A percentile compares a stretch with the other conserved stretches of the same genome.
These are phyloP conservation scores for Dryadomyces quercivorus DNA, from an alignment of 2,329 filamentous ascomycete genomes.

Conservation along the genomic window DNA sequence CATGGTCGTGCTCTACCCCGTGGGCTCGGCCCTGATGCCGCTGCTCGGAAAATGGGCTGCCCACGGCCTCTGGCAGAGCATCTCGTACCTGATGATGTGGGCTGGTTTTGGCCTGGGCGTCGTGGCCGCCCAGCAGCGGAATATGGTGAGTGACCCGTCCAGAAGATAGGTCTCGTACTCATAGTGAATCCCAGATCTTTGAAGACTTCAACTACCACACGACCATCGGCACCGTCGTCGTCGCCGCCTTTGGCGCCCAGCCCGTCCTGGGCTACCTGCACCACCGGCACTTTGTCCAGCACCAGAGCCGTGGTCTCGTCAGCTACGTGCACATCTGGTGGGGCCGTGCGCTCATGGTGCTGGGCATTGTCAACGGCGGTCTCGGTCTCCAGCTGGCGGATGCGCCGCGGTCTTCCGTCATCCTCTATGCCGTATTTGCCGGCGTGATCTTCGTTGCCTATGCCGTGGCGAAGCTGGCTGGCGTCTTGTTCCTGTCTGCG, in stretches of 20 bases:
- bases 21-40: constrained; percentile 49
- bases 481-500: constrained; percentile 2
- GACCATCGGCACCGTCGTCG: constrained; percentile 41
- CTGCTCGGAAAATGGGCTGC: constrained; percentile 42
- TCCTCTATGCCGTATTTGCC: constrained; percentile 44
- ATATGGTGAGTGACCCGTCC: constrained; percentile 25
- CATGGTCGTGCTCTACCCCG: constrained; percentile 45
- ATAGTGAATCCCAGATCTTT: constrained; percentile 31
- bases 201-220: constrained; percentile 33
- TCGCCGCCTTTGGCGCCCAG: constrained; percentile 42
- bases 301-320: constrained; percentile 33
- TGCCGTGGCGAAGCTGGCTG: constrained; percentile 18
- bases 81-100: constrained; percentile 46
- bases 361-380: constrained; percentile 53
- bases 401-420: constrained; percentile 27
- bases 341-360: constrained; percentile 42
- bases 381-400: constrained; percentile 41
- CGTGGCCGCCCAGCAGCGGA: constrained; percentile 27
- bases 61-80: constrained; percentile 43
- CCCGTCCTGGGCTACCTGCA: constrained; percentile 46
- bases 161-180: neutral
- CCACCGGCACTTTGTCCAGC: constrained; percentile 38
- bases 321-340: constrained; percentile 51
- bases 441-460: constrained; percentile 36
- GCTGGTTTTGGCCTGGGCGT: constrained; percentile 47